Evolutionary conservation across 1,139 yeast genomes (phyloP).

Genomic region (Suhomyces yuchorum): DNA sequence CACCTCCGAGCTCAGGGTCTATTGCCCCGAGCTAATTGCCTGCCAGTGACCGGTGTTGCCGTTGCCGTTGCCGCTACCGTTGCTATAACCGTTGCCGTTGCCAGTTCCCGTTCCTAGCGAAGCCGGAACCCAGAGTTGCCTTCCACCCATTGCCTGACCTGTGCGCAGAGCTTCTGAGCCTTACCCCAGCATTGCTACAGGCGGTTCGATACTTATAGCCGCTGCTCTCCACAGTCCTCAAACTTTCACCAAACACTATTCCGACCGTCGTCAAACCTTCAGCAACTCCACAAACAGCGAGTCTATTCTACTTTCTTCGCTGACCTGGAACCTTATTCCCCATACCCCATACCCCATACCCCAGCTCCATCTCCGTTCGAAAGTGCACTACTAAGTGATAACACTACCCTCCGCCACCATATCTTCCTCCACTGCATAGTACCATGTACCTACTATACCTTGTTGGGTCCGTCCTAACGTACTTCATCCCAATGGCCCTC

Average conservation of each 20-base stretch:
- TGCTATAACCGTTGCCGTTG: not conserved
- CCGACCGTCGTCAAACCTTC: too few relatives aligned
- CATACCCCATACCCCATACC: too few relatives aligned
- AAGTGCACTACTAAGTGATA: too few relatives aligned
- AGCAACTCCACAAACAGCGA: too few relatives aligned
- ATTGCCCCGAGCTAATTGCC: too few relatives aligned
- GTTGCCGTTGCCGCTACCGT: not conserved
- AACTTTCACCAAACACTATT: too few relatives aligned
- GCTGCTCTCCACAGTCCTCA: too few relatives aligned
- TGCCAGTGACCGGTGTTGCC: not conserved
- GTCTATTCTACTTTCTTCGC: too few relatives aligned
- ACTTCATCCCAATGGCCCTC: slow-evolving; percentile 18
- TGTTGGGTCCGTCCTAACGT: slow-evolving; percentile 14
- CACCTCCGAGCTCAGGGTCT: too few relatives aligned
- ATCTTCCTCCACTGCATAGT: not conserved
- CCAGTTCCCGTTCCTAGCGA: not conserved
- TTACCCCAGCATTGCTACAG: not conserved
- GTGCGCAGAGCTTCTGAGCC: not conserved
- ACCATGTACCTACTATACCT: slow-evolving; percentile 7
- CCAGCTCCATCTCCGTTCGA: too few relatives aligned
- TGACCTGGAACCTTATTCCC: too few relatives aligned
- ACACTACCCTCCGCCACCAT: not conserved
- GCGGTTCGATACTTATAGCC: not conserved
- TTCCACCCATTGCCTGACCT: not conserved
- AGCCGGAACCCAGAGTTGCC: not conserved